These are phyloP conservation scores for Hibiscus syriacus DNA, from an alignment of 345 rosid species.

Conservation along the genomic window DNA sequence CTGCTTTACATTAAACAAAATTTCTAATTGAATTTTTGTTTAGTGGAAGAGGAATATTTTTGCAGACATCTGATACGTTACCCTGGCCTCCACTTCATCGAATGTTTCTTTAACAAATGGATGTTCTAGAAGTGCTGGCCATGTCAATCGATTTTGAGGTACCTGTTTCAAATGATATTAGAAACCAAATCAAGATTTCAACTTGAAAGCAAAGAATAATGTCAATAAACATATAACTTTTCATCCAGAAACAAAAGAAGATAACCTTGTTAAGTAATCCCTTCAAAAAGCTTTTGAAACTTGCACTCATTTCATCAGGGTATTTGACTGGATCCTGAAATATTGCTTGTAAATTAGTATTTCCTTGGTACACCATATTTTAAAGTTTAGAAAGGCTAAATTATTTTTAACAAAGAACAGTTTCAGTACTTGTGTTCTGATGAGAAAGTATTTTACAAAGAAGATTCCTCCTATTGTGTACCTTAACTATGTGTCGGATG, in stretches of 20 bases:
- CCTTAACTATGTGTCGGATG: conserved; percentile 95
- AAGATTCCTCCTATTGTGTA: conserved; percentile 16
- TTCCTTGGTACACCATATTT: conserved; percentile 11
- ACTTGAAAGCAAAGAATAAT: conserved; percentile 5
- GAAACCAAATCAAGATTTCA: background rate
- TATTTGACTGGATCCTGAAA: conserved; percentile 93
- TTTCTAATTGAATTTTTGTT: background rate
- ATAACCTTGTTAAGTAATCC: conserved; percentile 93
- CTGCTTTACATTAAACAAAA: conserved; percentile 1
- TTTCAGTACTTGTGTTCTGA: background rate
- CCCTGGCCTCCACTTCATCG: conserved; percentile 62
- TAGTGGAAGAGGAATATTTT: background rate
- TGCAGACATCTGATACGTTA: conserved; percentile 22
- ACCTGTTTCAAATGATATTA: conserved; percentile 41
- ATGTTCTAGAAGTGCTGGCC: conserved; percentile 95
- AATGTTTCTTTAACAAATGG: conserved; percentile 79
- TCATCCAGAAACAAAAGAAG: background rate
- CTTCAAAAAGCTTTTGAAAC: conserved; percentile 80
- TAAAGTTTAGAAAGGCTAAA: conserved; percentile 5
- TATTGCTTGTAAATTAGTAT: conserved; percentile 30
- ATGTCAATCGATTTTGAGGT: conserved; percentile 83
- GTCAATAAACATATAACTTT: background rate
- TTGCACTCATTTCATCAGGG: conserved; percentile 83
- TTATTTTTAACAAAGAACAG: background rate
- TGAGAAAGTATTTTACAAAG: background rate